Base-by-base conservation (phyloP, 2,329 filamentous ascomycete genomes). In the Xylariomycetidae sp. region DNA sequence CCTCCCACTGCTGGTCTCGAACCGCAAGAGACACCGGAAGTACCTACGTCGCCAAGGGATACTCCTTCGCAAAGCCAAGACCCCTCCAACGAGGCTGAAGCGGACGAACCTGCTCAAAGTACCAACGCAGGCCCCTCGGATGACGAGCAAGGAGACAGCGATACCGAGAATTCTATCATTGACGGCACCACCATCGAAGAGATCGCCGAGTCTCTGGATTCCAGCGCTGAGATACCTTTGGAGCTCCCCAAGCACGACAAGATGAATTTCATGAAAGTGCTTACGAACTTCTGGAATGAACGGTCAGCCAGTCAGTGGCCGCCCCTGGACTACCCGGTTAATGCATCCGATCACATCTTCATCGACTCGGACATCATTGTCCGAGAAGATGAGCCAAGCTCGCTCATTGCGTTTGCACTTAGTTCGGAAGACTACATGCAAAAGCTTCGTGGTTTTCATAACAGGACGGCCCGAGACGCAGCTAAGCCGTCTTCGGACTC, bases 221-320 rank as follows among this genome's bases (percentile, higher is more conserved):
- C 71, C 4, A 75, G 65, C 47, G 66, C 68, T 2, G 77, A 79
- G 32, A 70, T 79, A 16, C 70, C 74, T 1, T 61, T 85, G 8
- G 87, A 94, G 47, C 71, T 98, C 10, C 87, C 88, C 1, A 95
- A 87, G 52, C 87, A 96, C 53, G 87, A 95, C 54, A 92, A 90
- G 58, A 89, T 80, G 37, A 95, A 88, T 28, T 67, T 96, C 44
- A 83, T 98, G 76, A 95, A 93, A 55, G 88, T 95, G 66, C 71
- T 98, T 28, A 92, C 88, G 12, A 95, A 90, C 51, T 98, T 98
- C 59, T 98, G 92, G 92, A 93, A 92, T 3, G 93, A 98, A 60
- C 79, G 92, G 33, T 96, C 92, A 29, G 87, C 93, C 16, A 95
- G 88, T 57, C 89, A 90, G 23, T 98, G 92, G 92, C 75, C 83